Base-by-base conservation (phyloP, 2,329 filamentous ascomycete genomes). In the Xylaria sp. region DNA sequence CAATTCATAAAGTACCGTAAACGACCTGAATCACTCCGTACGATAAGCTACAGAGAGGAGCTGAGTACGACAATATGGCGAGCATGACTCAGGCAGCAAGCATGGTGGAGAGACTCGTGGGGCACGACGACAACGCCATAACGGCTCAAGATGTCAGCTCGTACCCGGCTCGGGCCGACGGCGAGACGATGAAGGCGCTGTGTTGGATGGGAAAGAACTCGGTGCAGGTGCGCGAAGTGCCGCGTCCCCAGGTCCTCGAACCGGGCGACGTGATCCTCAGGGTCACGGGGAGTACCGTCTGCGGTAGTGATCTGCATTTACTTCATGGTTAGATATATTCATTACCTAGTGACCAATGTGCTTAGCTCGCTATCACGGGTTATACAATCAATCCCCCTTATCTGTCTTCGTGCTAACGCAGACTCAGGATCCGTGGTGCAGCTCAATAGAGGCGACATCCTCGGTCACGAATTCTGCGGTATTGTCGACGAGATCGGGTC, bases 121-220 rank as follows among this genome's bases (percentile, higher is more conserved):
- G 92, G 59, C 91, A 94, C 76, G 85, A 82, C 72, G 84, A 87
- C 72, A 90, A 90, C 74, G 85, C 89, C 20, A 83, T 85, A 60
- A 91, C 88, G 0, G 81, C 84, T 18, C 92, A 95, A 70, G 89
- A 96, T 75, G 83, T 95, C 56, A 82, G 86, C 67, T 90, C 90
- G 72, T 92, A 91, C 65, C 61, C 68, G 25, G 48, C 75, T 30
- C 73, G 80, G 1, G 82, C 78, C 25, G 86, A 89, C 1, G 82
- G 79, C 36, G 86, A 89, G 73, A 91, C 80, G 18, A 96, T 97
- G 91, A 91, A 93, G 78, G 94, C 93, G 0, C 81, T 97, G 15
- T 87, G 87, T 2, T 97, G 93, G 93, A 89, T 91, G 80, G 91
- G 92, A 60, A 96, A 95, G 83, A 92, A 94, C 75, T 87, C 83